phyloP scores from a whole-genome alignment of 352 stramenopile species.

The Plasmopara viticola region DNA sequence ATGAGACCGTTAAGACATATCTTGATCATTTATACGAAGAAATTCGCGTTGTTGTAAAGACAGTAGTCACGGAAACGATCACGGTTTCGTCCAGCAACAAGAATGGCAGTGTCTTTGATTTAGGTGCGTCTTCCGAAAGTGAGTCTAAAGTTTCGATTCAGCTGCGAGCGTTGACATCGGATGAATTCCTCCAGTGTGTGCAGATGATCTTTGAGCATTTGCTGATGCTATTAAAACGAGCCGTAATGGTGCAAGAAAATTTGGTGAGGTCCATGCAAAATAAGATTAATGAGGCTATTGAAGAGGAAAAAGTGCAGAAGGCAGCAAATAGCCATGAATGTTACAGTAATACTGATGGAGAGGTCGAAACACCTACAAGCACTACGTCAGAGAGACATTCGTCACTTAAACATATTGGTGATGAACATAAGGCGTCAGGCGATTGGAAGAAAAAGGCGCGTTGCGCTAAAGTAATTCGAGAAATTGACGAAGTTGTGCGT shows the following conservation, averaged over 20 bases:
- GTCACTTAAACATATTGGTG: conserved; percentile 32
- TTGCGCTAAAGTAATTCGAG: conserved; percentile 66
- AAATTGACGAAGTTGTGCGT: conserved; percentile 78
- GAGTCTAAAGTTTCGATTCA: conserved; percentile 84
- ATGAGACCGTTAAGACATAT: conserved; percentile 69
- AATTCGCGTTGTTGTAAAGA: conserved; percentile 84
- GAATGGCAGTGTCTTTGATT: conserved; percentile 18
- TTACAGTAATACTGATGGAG: conserved; percentile 9
- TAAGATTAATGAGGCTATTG: conserved; percentile 48
- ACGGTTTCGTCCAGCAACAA: conserved; percentile 52
- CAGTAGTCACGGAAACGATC: conserved; percentile 85
- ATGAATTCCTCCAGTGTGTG: conserved; percentile 84
- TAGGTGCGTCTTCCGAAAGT: conserved; percentile 15
- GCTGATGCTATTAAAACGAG: conserved; percentile 71
- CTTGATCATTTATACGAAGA: conserved; percentile 79
- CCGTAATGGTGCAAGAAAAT: conserved; percentile 69
- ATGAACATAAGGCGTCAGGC: conserved; percentile 45
- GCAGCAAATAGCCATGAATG: conserved; percentile 5
- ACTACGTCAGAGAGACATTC: conserved; percentile 28
- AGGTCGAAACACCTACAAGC: conserved; percentile 5
- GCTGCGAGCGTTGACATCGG: conserved; percentile 64
- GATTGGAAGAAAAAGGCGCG: conserved; percentile 77
- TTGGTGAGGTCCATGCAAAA: conserved; percentile 65
- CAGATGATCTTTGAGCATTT: conserved; percentile 89
- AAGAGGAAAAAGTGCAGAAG: conserved; percentile 31